phyloP scores from a whole-genome alignment of 2,329 filamentous ascomycete genomes.

The Coniosporium tulheliwenetii region DNA sequence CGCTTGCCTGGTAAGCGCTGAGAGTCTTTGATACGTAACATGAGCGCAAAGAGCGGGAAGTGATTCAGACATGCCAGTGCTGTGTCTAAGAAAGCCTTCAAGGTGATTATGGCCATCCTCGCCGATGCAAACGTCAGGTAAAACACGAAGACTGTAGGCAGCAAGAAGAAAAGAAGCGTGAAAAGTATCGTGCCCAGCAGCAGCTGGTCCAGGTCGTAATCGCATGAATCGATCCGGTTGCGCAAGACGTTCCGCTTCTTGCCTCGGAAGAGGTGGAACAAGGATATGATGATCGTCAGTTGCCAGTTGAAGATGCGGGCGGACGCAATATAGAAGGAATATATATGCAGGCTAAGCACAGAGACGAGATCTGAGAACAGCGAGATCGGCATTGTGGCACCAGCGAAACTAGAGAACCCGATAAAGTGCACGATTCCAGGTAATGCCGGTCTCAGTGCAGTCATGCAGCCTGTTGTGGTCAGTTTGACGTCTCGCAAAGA shows the following conservation, averaged over 20 bases:
- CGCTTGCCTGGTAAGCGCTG: slow-evolving; percentile 62
- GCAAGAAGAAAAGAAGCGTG: slow-evolving; percentile 82
- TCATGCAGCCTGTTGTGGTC: slow-evolving; percentile 49
- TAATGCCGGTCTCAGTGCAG: slow-evolving; percentile 61
- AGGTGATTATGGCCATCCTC: slow-evolving; percentile 82
- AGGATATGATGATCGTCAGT: slow-evolving; percentile 83
- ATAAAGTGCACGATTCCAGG: slow-evolving; percentile 82
- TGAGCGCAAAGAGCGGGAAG: slow-evolving; percentile 91
- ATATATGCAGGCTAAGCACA: slow-evolving; percentile 84
- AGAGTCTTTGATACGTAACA: slow-evolving; percentile 90
- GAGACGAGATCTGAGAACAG: slow-evolving; percentile 90
- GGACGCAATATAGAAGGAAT: slow-evolving; percentile 94
- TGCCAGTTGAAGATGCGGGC: slow-evolving; percentile 98
- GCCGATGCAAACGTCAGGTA: slow-evolving; percentile 93
- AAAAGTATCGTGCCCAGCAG: slow-evolving; percentile 94
- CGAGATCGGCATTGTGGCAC: slow-evolving; percentile 91
- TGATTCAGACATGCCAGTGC: slow-evolving; percentile 89
- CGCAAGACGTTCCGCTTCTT: slow-evolving; percentile 96
- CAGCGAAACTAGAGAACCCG: slow-evolving; percentile 86
- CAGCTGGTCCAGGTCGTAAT: slow-evolving; percentile 94
- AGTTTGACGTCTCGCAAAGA: slow-evolving; percentile 9
- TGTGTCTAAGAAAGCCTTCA: slow-evolving; percentile 86
- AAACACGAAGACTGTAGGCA: slow-evolving; percentile 91
- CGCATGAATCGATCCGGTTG: slow-evolving; percentile 95
- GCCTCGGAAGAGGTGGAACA: slow-evolving; percentile 97